A percentile compares a stretch with the other conserved stretches of the same genome.
phyloP scores from a whole-genome alignment of 371 early-diverging fungal species.

The Mortierella sp. region DNA sequence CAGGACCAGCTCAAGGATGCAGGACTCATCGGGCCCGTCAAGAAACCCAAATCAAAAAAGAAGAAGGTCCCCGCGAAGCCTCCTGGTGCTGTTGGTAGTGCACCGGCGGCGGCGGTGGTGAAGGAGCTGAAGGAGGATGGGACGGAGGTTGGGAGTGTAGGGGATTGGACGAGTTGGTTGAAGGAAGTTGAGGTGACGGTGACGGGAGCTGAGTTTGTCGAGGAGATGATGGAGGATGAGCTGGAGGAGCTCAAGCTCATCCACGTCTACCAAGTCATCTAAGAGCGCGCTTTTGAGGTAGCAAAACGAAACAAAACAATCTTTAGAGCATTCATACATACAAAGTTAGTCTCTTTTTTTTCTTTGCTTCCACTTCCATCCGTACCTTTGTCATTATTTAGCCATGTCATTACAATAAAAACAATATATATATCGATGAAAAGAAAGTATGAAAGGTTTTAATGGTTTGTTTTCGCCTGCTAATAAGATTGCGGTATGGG shows the following conservation, averaged over 20 bases:
- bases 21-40: constrained; percentile 23
- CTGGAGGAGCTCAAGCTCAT: constrained; percentile 73
- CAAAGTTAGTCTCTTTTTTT: not conserved
- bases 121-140: constrained; percentile 20
- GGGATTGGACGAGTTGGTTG: constrained; percentile 49
- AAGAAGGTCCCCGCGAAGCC: constrained; percentile 56
- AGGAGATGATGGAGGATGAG: constrained; percentile 60
- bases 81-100: constrained; percentile 32
- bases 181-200: constrained; percentile 47
- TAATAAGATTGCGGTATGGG: not conserved
- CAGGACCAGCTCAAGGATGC: constrained; percentile 74
- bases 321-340: not conserved
- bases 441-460: not conserved
- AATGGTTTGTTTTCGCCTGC: not conserved
- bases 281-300: constrained; percentile 8
- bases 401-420: not conserved
- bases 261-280: constrained; percentile 73
- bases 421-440: not conserved
- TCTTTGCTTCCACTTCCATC: too few relatives aligned
- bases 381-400: not conserved
- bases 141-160: constrained; percentile 24
- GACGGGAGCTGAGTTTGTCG: constrained; percentile 54
- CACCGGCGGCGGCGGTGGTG: not conserved
- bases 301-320: not conserved
- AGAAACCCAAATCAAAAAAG: constrained; percentile 49